A percentile compares a stretch with the other conserved stretches of the same genome.
phyloP scores from a whole-genome alignment of 192 early-diverging fungal genomes.

The Rhizophagus sp. region DNA sequence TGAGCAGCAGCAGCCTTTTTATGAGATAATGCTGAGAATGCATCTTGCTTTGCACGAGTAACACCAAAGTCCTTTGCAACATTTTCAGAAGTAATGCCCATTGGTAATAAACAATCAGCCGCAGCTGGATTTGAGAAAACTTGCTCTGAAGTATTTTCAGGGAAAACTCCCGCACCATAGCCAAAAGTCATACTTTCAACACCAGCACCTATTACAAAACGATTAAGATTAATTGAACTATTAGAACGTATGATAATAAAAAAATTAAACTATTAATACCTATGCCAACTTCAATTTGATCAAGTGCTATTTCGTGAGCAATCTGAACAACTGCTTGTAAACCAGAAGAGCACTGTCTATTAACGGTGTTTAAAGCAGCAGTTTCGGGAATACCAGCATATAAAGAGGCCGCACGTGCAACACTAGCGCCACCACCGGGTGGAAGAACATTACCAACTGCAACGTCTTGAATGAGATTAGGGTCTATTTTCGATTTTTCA shows the following conservation, averaged over 20 bases:
- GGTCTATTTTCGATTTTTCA: constrained; percentile 80
- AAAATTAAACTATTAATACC: constrained; percentile 40
- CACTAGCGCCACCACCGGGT: constrained; percentile 86
- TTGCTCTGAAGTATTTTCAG: constrained; percentile 71
- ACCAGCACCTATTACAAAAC: constrained; percentile 54
- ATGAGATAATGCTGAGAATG: constrained; percentile 85
- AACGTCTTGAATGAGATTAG: constrained; percentile 84
- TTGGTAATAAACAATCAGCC: constrained; percentile 85
- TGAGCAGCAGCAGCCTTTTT: constrained; percentile 82
- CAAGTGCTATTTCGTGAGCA: constrained; percentile 81
- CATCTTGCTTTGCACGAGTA: constrained; percentile 87
- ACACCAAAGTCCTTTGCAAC: constrained; percentile 88
- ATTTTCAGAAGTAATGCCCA: constrained; percentile 97
- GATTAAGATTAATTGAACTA: not conserved
- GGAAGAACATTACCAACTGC: constrained; percentile 92
- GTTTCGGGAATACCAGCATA: constrained; percentile 88
- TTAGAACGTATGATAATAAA: not conserved
- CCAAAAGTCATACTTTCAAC: constrained; percentile 92
- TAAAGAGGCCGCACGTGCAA: constrained; percentile 85
- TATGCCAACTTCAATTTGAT: constrained; percentile 88
- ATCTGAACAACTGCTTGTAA: constrained; percentile 85
- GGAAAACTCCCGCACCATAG: constrained; percentile 80
- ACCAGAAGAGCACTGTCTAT: constrained; percentile 93
- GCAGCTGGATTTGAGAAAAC: constrained; percentile 66
- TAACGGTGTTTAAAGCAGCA: constrained; percentile 81